Percentiles rank a stretch among this genome's conserved stretches.
phyloP scores from a whole-genome alignment of 2,329 filamentous ascomycete species.

The Huntiella savannae region DNA sequence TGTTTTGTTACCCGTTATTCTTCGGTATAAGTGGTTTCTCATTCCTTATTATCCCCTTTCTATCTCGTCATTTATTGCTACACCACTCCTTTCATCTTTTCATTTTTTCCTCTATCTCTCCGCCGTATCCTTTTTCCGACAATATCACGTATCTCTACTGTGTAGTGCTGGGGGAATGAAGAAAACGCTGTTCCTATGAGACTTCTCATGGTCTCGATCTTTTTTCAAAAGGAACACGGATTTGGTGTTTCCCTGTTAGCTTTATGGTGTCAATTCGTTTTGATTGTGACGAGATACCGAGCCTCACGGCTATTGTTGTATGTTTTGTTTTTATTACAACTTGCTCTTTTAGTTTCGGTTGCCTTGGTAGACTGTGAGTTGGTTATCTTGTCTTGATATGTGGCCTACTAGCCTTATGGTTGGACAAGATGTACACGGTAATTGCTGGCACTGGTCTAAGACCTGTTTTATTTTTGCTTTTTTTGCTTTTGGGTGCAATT shows the following conservation, averaged over 20 bases:
- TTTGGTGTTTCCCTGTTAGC: background rate
- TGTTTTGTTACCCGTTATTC: background rate
- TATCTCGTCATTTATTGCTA: background rate
- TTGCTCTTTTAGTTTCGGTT: background rate
- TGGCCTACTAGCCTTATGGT: no score
- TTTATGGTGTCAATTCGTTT: slow-evolving; percentile 2
- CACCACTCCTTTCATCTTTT: background rate
- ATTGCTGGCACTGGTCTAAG: background rate
- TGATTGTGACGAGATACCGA: slow-evolving; percentile 6
- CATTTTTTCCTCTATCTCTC: background rate
- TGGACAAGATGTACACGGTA: background rate
- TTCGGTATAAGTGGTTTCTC: background rate
- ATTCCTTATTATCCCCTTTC: background rate
- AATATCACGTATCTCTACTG: background rate
- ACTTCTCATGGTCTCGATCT: no score
- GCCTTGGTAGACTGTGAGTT: background rate
- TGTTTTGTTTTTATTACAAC: slow-evolving; percentile 6
- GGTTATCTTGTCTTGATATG: background rate
- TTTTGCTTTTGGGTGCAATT: background rate
- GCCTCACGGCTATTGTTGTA: slow-evolving; percentile 9
- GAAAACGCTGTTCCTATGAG: no score
- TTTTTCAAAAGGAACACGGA: no score
- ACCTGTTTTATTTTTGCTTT: background rate
- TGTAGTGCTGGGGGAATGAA: background rate
- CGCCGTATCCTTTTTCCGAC: background rate